These are phyloP conservation scores for Coemansia asiatica DNA, from an alignment of 192 early-diverging fungal species.

Conservation along the genomic window DNA sequence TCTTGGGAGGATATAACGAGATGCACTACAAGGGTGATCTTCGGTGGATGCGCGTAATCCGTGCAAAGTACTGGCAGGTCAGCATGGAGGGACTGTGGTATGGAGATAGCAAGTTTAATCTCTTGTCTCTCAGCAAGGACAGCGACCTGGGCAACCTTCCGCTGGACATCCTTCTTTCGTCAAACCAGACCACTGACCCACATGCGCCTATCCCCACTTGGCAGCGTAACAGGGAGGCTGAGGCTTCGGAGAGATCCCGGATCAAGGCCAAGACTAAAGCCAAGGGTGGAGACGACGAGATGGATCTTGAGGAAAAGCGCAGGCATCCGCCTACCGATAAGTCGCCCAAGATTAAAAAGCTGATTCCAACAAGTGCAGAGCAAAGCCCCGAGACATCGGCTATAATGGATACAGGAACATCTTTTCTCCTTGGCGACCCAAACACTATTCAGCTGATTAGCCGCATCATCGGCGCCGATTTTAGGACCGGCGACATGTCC, in stretches of 20 bases:
- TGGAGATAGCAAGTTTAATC: conserved; percentile 50
- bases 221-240: conserved; percentile 17
- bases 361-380: conserved; percentile 19
- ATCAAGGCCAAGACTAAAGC: conserved; percentile 28
- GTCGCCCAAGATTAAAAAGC: conserved; percentile 50
- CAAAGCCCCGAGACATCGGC: conserved; percentile 44
- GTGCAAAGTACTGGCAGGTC: conserved; percentile 64
- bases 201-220: conserved; percentile 8
- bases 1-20: conserved; percentile 59
- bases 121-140: conserved; percentile 48
- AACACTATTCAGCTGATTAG: conserved; percentile 50
- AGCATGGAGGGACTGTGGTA: conserved; percentile 53
- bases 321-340: conserved; percentile 27
- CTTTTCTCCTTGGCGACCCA: conserved; percentile 51
- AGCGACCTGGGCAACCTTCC: conserved; percentile 34
- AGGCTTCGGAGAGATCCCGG: conserved; percentile 19
- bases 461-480: conserved; percentile 55
- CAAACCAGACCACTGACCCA: conserved; percentile 16
- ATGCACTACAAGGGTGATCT: conserved; percentile 59
- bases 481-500: conserved; percentile 50
- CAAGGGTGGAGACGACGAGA: conserved; percentile 29
- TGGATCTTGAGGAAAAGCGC: conserved; percentile 29
- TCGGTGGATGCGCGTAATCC: conserved; percentile 56
- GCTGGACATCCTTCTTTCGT: conserved; percentile 31
- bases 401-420: conserved; percentile 53